Evolutionary conservation across 805 yeast genomes (phyloP).

Genomic region (Saturnispora gosingensis): DNA sequence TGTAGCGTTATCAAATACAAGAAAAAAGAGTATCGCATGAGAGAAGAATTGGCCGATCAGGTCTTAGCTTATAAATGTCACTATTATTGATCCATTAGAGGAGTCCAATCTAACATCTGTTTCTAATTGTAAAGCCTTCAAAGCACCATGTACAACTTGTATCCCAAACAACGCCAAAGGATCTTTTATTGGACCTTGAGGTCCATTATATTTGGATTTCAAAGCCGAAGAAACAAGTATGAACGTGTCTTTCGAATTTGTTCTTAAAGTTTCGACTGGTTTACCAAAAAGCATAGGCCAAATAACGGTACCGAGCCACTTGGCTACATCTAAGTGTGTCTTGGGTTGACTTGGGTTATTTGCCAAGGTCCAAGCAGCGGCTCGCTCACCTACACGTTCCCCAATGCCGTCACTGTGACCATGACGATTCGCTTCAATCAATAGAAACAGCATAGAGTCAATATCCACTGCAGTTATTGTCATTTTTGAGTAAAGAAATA

Average conservation of each 20-base stretch:
- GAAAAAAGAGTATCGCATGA: neutral
- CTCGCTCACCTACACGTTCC: slow-evolving; percentile 10
- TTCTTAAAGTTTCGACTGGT: slow-evolving; percentile 85
- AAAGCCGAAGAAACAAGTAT: slow-evolving; percentile 58
- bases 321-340: slow-evolving; percentile 66
- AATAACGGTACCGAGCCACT: slow-evolving; percentile 84
- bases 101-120: slow-evolving; percentile 1
- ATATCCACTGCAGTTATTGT: neutral
- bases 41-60: slow-evolving; percentile 12
- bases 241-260: slow-evolving; percentile 83
- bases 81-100: neutral
- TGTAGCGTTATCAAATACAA: slow-evolving; percentile 6
- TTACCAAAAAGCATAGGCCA: slow-evolving; percentile 77
- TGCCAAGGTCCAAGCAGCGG: slow-evolving; percentile 28
- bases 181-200: slow-evolving; percentile 36
- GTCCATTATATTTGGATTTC: slow-evolving; percentile 41
- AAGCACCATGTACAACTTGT: slow-evolving; percentile 1
- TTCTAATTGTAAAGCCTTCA: slow-evolving; percentile 1
- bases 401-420: slow-evolving; percentile 12
- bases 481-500: neutral
- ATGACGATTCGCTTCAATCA: neutral
- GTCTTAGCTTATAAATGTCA: neutral
- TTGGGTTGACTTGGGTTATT: slow-evolving; percentile 27
- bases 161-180: slow-evolving; percentile 7
- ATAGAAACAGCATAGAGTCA: neutral